Conservation (phyloP, 768 basidiomycete genomes). For the Lanmaoa pseudosensibilis region DNA sequence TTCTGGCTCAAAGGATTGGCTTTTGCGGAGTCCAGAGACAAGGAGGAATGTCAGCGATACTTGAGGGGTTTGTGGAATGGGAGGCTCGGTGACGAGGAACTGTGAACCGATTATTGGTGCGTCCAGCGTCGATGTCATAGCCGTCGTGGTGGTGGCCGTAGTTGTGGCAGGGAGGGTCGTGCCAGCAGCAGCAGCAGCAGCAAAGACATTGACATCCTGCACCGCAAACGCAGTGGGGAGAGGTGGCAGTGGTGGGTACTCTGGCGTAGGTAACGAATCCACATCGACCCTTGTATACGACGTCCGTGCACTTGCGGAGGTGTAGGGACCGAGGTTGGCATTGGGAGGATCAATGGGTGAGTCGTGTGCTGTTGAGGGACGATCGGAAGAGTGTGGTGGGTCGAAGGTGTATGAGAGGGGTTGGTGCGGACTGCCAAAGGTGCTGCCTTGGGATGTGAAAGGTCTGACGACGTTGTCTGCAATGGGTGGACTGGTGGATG, state of each 20-base stretch:
- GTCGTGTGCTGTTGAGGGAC: conserved; percentile 20
- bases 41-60: conserved; percentile 70
- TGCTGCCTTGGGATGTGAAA: conserved; percentile 29
- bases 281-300: conserved; percentile 54
- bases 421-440: conserved; percentile 9
- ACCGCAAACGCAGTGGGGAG: conserved; percentile 13
- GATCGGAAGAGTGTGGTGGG: conserved; percentile 7
- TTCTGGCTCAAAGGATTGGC: conserved; percentile 74
- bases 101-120: conserved; percentile 4
- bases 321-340: conserved; percentile 20
- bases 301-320: conserved; percentile 49
- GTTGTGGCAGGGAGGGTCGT: neutral
- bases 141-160: neutral
- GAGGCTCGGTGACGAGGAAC: neutral
- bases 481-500: conserved; percentile 20
- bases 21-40: conserved; percentile 64
- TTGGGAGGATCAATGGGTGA: conserved; percentile 5
- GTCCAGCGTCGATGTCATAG: conserved; percentile 5
- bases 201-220: neutral
- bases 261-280: conserved; percentile 23
- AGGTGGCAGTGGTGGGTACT: conserved; percentile 28
- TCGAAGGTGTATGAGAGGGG: conserved; percentile 10
- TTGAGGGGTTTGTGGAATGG: conserved; percentile 61
- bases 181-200: neutral
- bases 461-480: conserved; percentile 31